Conservation (phyloP, 2,329 filamentous ascomycete genomes). For the Nannizziopsis barbatae region DNA sequence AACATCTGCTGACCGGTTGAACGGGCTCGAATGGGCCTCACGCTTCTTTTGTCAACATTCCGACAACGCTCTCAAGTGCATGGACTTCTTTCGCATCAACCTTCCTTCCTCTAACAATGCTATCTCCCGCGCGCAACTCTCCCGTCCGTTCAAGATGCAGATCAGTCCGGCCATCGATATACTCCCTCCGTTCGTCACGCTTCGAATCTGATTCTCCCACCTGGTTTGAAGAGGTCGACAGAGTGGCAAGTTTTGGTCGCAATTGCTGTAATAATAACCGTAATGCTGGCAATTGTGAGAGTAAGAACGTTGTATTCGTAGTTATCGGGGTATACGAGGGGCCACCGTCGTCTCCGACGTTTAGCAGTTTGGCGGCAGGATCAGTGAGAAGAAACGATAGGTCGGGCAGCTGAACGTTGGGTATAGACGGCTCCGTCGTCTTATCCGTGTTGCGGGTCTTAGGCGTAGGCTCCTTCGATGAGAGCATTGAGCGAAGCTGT, state of each 20-base stretch:
- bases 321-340: constrained; percentile 31
- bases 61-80: constrained; percentile 26
- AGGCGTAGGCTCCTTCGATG: constrained; percentile 20
- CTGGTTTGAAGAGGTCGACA: constrained; percentile 30
- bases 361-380: constrained; percentile 37
- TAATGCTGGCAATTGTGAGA: constrained; percentile 72
- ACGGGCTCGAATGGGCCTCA: no score
- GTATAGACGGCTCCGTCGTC: constrained; percentile 17
- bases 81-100: constrained; percentile 32
- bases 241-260: constrained; percentile 48
- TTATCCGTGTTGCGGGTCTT: constrained; percentile 14
- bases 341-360: constrained; percentile 32
- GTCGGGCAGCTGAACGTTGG: constrained; percentile 22
- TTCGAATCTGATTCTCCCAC: constrained; percentile 40
- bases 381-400: constrained; percentile 48
- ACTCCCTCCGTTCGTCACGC: constrained; percentile 61
- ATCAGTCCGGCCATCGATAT: constrained; percentile 69
- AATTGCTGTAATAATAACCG: constrained; percentile 58
- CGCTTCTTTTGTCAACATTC: constrained; percentile 5
- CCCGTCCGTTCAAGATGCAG: constrained; percentile 57
- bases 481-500: constrained; percentile 51
- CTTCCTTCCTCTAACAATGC: constrained; percentile 30
- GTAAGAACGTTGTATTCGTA: constrained; percentile 53
- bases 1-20: no score
- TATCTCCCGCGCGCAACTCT: constrained; percentile 27